Percentiles rank a stretch among this genome's conserved stretches.
These are phyloP conservation scores for Meredithiella fracta DNA, from an alignment of 2,329 filamentous ascomycete genomes.

Conservation along the genomic window DNA sequence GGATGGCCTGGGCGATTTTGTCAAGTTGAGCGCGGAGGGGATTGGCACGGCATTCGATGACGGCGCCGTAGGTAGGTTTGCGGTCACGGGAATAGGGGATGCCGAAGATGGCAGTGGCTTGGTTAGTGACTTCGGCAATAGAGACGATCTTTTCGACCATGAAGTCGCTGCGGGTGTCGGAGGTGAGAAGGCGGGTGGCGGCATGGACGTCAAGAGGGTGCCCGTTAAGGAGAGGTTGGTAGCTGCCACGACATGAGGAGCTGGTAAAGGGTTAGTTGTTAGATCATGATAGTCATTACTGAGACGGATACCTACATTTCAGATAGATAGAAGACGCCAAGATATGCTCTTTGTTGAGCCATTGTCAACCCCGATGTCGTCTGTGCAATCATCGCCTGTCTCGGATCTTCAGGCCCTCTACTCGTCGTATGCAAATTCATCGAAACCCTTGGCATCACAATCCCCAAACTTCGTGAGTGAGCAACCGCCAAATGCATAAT, in stretches of 20 bases:
- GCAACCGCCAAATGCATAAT: constrained; percentile 26
- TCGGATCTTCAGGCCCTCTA: constrained; percentile 11
- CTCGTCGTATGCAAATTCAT: constrained; percentile 14
- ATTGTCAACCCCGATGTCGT: constrained; percentile 14
- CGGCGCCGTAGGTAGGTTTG: constrained; percentile 11
- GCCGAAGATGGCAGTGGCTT: constrained; percentile 12
- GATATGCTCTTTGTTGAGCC: constrained; percentile 25
- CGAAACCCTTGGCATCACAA: constrained; percentile 18
- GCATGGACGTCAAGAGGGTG: constrained; percentile 10
- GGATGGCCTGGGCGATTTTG: constrained; percentile 11
- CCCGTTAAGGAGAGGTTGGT: constrained; percentile 12
- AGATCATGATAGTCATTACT: background rate
- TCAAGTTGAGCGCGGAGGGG: constrained; percentile 10
- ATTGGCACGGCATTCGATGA: constrained; percentile 9
- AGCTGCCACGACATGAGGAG: constrained; percentile 12
- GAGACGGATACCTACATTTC: constrained; percentile 21
- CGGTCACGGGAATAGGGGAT: constrained; percentile 13
- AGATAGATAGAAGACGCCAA: constrained; percentile 26
- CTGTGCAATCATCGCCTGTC: constrained; percentile 11
- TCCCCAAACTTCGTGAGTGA: constrained; percentile 26
- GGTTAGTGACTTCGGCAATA: constrained; percentile 13
- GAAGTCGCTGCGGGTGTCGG: constrained; percentile 10
- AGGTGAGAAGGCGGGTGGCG: constrained; percentile 9
- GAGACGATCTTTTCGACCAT: constrained; percentile 14
- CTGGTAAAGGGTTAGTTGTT: background rate